Conservation (phyloP, 345 rosid genomes). For the Capsella bursapastoris region DNA sequence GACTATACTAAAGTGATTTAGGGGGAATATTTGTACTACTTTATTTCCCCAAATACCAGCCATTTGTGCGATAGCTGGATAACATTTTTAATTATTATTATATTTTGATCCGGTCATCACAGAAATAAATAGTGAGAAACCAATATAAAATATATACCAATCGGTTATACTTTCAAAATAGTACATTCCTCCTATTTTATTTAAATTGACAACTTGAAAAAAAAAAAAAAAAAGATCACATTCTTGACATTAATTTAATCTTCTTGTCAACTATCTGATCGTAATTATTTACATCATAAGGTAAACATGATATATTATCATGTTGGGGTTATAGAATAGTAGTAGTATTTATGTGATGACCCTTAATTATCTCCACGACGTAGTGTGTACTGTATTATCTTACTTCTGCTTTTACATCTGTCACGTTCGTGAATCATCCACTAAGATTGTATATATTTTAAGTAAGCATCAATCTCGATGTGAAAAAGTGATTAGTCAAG, state of each 20-base stretch:
- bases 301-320: neutral
- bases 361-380: conserved; percentile 10
- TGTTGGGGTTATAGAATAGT: neutral
- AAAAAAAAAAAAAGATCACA: neutral
- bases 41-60: conserved; percentile 1
- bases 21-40: conserved; percentile 5
- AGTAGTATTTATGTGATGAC: conserved; percentile 2
- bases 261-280: neutral
- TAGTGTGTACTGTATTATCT: conserved; percentile 9
- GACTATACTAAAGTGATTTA: neutral
- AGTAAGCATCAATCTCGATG: conserved; percentile 28
- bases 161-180: neutral
- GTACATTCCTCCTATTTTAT: neutral
- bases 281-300: neutral
- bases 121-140: neutral
- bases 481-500: conserved; percentile 21
- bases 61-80: neutral
- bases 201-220: neutral
- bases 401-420: neutral
- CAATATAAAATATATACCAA: neutral
- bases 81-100: neutral
- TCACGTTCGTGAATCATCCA: conserved; percentile 14
- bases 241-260: neutral
- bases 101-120: neutral
- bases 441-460: neutral